Base-by-base conservation (phyloP, 2,329 filamentous ascomycete genomes). In the Diaporthe nobilis region DNA sequence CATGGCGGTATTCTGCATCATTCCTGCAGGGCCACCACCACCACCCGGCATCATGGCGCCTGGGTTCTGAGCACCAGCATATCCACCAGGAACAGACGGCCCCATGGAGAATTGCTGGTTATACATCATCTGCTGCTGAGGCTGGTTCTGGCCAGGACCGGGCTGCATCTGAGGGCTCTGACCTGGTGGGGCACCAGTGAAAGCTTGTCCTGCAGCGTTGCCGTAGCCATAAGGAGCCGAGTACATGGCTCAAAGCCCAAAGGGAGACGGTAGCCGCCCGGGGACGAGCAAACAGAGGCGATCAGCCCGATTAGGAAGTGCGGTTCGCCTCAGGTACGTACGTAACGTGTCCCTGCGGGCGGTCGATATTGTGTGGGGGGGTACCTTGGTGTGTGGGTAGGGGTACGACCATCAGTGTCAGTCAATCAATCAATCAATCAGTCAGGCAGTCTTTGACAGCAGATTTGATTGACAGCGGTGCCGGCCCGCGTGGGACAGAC, bases 1-100 rank as follows among this genome's bases (percentile, higher is more conserved):
- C 89, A 91, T 90, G 81, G 85, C 88, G 79, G 89, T 83, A 82
- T 88, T 91, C 84, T 90, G 90, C 90, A 92, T 92, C 90, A 92
- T 92, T 81, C 87, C 89, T 83, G 86, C 87, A 84, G 88, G 86
- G 55, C 87, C 88, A 78, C 83, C 83, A 78, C 85, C 83, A 78
- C 85, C 86, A 68, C 85, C 84, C 86, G 90, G 90, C 88, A 91
- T 90, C 83, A 89, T 82, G 77, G 80, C 79, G 71, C 68, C 85
- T 72, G 86, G 84, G 78, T 88, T 90, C 71, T 87, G 87, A 78
- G 85, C 87, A 65, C 86, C 86, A 68, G 85, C 85, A 79, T 90
- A 91, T 77, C 82, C 84, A 76, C 84, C 85, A 81, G 65, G 49
- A 13, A 70, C 65, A n/a, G 90, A 89, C 74, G 86, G 84, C 72